These are phyloP conservation scores for Erodium moschatum DNA, from an alignment of 441 rosid genomes.

Conservation along the genomic window DNA sequence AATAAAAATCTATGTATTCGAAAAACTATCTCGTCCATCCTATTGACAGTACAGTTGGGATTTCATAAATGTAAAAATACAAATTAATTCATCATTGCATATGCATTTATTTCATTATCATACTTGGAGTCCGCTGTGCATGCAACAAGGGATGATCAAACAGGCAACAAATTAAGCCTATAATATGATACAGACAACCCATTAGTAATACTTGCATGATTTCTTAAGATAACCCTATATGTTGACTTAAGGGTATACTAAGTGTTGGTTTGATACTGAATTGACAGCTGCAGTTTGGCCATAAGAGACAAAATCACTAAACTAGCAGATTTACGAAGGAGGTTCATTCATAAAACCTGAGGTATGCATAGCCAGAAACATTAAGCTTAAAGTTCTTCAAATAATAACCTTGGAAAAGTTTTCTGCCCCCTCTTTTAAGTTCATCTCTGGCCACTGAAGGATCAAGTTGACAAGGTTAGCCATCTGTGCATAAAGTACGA, in stretches of 20 bases:
- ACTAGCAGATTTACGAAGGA: neutral
- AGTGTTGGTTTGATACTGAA: neutral
- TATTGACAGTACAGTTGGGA: neutral
- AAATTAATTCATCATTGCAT: neutral
- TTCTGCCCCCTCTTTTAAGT: slow-evolving; percentile 63
- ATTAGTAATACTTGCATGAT: neutral
- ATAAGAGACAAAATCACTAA: neutral
- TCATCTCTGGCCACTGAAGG: slow-evolving; percentile 55
- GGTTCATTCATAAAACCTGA: neutral
- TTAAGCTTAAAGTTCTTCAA: slow-evolving; percentile 6
- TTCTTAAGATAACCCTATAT: slow-evolving; percentile 13
- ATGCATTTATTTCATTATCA: neutral
- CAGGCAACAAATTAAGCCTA: neutral
- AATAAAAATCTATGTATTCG: neutral
- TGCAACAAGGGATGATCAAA: neutral
- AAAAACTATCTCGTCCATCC: neutral
- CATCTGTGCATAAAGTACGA: slow-evolving; percentile 87
- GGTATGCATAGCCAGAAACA: neutral
- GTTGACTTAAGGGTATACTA: slow-evolving; percentile 11
- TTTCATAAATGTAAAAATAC: slow-evolving; percentile 6
- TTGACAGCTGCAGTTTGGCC: neutral
- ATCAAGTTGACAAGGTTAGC: slow-evolving; percentile 78
- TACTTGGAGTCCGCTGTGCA: neutral
- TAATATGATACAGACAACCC: slow-evolving; percentile 12
- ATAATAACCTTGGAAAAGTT: slow-evolving; percentile 70